Evolutionary conservation across 257 asterid species (phyloP).

Genomic region (Buddleja alternifolia): DNA sequence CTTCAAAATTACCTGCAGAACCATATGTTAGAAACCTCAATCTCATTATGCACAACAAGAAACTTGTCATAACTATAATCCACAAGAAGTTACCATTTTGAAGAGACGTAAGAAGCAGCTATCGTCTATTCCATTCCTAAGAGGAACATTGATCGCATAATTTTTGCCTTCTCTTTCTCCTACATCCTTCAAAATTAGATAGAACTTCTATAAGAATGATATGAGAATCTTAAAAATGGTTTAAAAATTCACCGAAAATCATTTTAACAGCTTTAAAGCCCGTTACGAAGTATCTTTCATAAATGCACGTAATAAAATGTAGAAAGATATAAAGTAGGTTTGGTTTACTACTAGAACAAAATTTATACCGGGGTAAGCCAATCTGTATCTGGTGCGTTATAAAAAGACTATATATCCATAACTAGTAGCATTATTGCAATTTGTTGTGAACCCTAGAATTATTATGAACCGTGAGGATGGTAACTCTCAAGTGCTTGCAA

Average conservation of each 20-base stretch:
- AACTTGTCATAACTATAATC: slow-evolving; percentile 3
- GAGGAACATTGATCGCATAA: slow-evolving; percentile 97
- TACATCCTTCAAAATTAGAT: slow-evolving; percentile 69
- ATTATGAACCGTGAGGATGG: too few relatives aligned
- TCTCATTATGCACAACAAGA: slow-evolving; percentile 17
- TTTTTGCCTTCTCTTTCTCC: slow-evolving; percentile 96
- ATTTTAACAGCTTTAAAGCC: too few relatives aligned
- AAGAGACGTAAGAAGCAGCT: slow-evolving; percentile 85
- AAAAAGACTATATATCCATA: too few relatives aligned
- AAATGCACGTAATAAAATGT: too few relatives aligned
- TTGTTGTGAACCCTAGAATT: too few relatives aligned
- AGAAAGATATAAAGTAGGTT: too few relatives aligned
- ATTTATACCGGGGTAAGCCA: too few relatives aligned
- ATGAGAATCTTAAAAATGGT: slow-evolving; percentile 15
- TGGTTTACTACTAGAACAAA: too few relatives aligned
- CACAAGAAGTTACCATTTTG: slow-evolving; percentile 60
- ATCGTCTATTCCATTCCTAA: slow-evolving; percentile 95
- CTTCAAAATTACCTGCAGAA: slow-evolving; percentile 76
- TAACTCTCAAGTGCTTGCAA: too few relatives aligned
- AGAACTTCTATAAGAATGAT: slow-evolving; percentile 28
- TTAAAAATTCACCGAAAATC: neutral
- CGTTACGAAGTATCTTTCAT: too few relatives aligned
- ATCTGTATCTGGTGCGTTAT: too few relatives aligned
- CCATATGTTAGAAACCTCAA: slow-evolving; percentile 27
- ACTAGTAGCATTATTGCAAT: too few relatives aligned